Evolutionary conservation across 192 early-diverging fungal species (phyloP).

Genomic region (Podila epigama): DNA sequence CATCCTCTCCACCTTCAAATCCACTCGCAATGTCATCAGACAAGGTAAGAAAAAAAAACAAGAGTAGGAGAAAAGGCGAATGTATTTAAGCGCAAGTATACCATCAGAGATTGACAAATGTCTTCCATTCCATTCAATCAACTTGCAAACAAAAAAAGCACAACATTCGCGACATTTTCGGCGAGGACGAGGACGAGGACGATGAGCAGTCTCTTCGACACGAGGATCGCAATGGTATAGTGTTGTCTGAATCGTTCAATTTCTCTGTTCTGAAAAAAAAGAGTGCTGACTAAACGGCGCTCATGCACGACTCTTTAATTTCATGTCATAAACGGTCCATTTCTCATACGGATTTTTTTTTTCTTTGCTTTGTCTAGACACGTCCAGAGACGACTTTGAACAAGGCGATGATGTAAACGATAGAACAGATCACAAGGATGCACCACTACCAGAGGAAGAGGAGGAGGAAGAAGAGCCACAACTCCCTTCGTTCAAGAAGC

Average conservation of each 20-base stretch:
- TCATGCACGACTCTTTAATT: too few relatives aligned
- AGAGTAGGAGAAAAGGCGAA: not conserved
- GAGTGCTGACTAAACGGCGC: too few relatives aligned
- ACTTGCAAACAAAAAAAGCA: constrained; percentile 6
- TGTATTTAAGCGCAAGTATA: not conserved
- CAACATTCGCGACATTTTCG: constrained; percentile 36
- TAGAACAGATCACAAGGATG: constrained; percentile 1
- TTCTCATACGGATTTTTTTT: too few relatives aligned
- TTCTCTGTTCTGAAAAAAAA: too few relatives aligned
- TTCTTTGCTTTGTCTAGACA: not conserved
- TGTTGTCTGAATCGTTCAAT: too few relatives aligned
- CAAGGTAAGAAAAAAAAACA: constrained; percentile 16
- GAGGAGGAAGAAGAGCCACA: constrained; percentile 21
- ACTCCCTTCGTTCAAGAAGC: constrained; percentile 37
- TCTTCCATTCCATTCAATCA: not conserved
- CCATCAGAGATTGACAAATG: not conserved
- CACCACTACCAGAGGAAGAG: constrained; percentile 6
- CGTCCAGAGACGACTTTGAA: constrained; percentile 2
- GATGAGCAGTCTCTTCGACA: constrained; percentile 7
- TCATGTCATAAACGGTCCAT: too few relatives aligned
- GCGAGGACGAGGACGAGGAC: constrained; percentile 47
- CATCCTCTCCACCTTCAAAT: not conserved
- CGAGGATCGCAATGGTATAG: not conserved
- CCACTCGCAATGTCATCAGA: constrained; percentile 26
- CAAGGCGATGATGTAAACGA: constrained; percentile 5